Evolutionary conservation across 768 basidiomycete genomes (phyloP).

Genomic region (Sporobolomyces phaffii): DNA sequence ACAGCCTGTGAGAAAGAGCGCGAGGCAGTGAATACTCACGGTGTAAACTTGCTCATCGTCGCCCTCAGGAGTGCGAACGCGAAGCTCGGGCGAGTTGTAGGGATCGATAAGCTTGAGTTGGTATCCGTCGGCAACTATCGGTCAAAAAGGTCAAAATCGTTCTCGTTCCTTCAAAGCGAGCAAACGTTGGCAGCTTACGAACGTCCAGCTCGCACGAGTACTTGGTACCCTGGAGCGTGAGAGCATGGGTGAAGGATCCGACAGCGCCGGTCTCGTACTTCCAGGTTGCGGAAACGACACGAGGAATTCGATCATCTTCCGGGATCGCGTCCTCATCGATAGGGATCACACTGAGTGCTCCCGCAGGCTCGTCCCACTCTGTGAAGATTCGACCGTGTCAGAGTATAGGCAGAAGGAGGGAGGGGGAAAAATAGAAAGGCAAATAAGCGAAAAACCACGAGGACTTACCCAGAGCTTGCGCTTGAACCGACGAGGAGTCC

Average conservation of each 20-base stretch:
- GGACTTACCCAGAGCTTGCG: constrained; percentile 70
- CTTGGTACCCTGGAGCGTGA: constrained; percentile 72
- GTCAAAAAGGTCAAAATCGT: too few species aligned
- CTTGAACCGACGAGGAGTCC: constrained; percentile 61
- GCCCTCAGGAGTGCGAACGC: constrained; percentile 55
- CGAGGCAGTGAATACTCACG: constrained; percentile 21
- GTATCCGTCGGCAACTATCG: constrained; percentile 73
- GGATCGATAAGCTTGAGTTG: constrained; percentile 60
- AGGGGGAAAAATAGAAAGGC: background rate
- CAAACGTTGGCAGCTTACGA: too few species aligned
- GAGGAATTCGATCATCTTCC: constrained; percentile 83
- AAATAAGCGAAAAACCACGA: too few species aligned
- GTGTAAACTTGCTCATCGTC: constrained; percentile 40
- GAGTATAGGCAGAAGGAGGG: too few species aligned
- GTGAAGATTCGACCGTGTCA: too few species aligned
- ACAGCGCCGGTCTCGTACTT: constrained; percentile 95
- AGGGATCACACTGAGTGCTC: constrained; percentile 68
- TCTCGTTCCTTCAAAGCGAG: too few species aligned
- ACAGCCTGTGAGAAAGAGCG: background rate
- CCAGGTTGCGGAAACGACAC: constrained; percentile 89
- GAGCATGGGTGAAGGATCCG: constrained; percentile 81
- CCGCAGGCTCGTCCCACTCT: constrained; percentile 78
- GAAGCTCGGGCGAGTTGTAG: constrained; percentile 82
- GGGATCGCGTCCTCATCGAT: constrained; percentile 71
- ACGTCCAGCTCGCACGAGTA: constrained; percentile 36